These are phyloP conservation scores for Corchorus olitorius DNA, from an alignment of 345 rosid species.

Conservation along the genomic window DNA sequence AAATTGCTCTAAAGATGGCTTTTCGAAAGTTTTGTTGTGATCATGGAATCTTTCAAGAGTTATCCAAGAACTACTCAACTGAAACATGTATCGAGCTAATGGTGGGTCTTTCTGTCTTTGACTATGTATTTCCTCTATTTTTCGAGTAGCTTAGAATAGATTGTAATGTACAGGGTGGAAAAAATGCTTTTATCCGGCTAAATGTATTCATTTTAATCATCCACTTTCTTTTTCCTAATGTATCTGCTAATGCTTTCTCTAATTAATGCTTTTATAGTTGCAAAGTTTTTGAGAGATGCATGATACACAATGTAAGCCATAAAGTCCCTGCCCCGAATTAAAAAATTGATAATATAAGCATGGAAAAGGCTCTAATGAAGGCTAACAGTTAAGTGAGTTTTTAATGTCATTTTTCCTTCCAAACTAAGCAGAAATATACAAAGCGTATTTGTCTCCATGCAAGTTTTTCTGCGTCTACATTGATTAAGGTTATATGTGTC, in stretches of 20 bases:
- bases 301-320: not conserved
- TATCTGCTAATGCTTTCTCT: not conserved
- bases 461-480: not conserved
- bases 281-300: not conserved
- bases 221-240: not conserved
- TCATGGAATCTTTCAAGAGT: slow-evolving; percentile 42
- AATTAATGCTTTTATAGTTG: not conserved
- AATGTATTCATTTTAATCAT: not conserved
- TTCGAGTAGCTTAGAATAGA: not conserved
- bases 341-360: not conserved
- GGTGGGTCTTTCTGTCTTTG: slow-evolving; percentile 43
- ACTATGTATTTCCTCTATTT: not conserved
- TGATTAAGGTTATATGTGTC: not conserved
- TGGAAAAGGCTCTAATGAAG: not conserved
- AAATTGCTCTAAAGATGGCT: slow-evolving; percentile 97
- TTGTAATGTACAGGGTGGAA: not conserved
- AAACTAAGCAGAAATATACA: not conserved
- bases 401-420: not conserved
- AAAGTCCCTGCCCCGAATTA: not conserved
- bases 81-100: slow-evolving; percentile 48
- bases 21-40: slow-evolving; percentile 78
- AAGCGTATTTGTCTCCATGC: not conserved
- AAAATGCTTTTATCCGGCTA: not conserved
- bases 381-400: too few relatives aligned
- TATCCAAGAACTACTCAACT: slow-evolving; percentile 30